Evolutionary conservation across 192 early-diverging fungal genomes (phyloP).

Genomic region (Chytriomyces sp.): DNA sequence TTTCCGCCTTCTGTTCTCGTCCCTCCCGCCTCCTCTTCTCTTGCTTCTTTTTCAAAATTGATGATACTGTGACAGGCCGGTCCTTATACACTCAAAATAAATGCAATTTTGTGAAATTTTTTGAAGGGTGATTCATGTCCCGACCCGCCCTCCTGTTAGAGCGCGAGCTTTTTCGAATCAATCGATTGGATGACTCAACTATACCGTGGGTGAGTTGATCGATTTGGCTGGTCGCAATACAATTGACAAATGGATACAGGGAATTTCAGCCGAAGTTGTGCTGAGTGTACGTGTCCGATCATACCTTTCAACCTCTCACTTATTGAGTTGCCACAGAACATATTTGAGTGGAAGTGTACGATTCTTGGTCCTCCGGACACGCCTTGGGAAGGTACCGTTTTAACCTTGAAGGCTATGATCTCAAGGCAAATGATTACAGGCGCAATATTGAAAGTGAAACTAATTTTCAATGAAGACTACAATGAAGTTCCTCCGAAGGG

Average conservation of each 20-base stretch:
- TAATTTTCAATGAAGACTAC: conserved; percentile 48
- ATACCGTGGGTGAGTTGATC: conserved; percentile 37
- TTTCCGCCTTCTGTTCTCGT: too few relatives aligned
- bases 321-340: conserved; percentile 25
- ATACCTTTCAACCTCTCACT: background rate
- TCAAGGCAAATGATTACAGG: conserved; percentile 19
- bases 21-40: too few relatives aligned
- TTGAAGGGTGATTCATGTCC: conserved; percentile 24
- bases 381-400: conserved; percentile 46
- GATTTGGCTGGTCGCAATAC: background rate
- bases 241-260: conserved; percentile 27
- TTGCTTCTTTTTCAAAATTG: too few relatives aligned
- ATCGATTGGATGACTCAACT: conserved; percentile 10
- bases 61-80: too few relatives aligned
- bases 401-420: background rate
- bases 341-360: conserved; percentile 50
- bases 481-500: conserved; percentile 50
- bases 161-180: conserved; percentile 41
- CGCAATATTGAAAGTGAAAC: conserved; percentile 43
- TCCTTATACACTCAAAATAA: too few relatives aligned
- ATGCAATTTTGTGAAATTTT: too few relatives aligned
- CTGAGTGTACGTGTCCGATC: conserved; percentile 7
- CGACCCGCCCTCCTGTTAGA: conserved; percentile 47
- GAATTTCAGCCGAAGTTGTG: conserved; percentile 33
- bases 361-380: conserved; percentile 47